These are phyloP conservation scores for Stipa capillata DNA, from an alignment of 176 grass and related monocot species.

Conservation along the genomic window DNA sequence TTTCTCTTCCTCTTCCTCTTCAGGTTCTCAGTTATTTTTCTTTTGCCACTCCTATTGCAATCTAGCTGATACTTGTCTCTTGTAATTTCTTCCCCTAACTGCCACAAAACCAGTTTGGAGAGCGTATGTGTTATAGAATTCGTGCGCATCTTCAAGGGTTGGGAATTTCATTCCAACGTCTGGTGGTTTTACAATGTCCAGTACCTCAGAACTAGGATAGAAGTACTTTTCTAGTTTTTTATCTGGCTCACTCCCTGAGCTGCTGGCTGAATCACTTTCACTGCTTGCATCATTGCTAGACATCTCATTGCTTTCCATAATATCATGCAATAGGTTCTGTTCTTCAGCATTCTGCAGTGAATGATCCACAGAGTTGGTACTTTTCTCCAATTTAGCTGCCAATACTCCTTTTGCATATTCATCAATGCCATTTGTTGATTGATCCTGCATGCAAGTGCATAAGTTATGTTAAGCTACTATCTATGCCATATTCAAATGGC, in stretches of 20 bases:
- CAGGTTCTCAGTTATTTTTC: neutral
- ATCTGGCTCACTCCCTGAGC: constrained; percentile 4
- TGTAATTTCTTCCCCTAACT: neutral
- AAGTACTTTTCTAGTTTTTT: constrained; percentile 1
- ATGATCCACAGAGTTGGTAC: neutral
- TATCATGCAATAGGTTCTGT: neutral
- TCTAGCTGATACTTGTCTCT: constrained; percentile 15
- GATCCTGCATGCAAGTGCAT: neutral
- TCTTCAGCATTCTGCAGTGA: neutral
- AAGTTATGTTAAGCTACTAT: neutral
- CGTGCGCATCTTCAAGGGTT: neutral
- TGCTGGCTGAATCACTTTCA: constrained; percentile 10
- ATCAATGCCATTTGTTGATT: neutral
- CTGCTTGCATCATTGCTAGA: neutral
- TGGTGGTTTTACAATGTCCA: constrained; percentile 6
- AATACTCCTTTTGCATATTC: neutral
- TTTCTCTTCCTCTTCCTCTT: constrained; percentile 1
- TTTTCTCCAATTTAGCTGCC: neutral
- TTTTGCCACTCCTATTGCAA: constrained; percentile 21
- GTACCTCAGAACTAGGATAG: constrained; percentile 17
- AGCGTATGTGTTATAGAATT: constrained; percentile 13
- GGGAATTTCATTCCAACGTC: constrained; percentile 22
- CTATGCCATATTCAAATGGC: neutral
- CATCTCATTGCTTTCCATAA: constrained; percentile 3
- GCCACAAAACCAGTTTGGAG: neutral